phyloP scores from a whole-genome alignment of 805 yeast genomes.

The Teunomyces kruisii region DNA sequence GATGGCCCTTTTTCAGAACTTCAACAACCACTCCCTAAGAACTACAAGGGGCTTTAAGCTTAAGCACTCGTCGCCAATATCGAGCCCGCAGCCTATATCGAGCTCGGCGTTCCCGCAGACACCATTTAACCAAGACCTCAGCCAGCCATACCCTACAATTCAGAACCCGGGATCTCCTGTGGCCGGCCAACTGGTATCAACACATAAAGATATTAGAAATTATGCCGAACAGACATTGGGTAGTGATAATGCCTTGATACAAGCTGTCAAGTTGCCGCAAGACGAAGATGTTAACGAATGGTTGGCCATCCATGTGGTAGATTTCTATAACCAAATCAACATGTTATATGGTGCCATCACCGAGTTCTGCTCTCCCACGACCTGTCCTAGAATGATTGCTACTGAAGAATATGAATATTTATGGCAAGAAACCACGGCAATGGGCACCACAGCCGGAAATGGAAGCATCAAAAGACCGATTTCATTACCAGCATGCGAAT shows the following conservation, averaged over 20 bases:
- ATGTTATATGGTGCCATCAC: conserved; percentile 96
- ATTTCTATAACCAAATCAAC: conserved; percentile 92
- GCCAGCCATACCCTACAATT: conserved; percentile 32
- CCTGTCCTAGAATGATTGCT: conserved; percentile 97
- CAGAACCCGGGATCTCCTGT: conserved; percentile 12
- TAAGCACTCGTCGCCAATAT: conserved; percentile 39
- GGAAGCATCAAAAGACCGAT: conserved; percentile 60
- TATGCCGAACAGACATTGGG: conserved; percentile 96
- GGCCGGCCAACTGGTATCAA: conserved; percentile 35
- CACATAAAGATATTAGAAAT: conserved; percentile 73
- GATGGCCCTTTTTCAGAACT: conserved; percentile 44
- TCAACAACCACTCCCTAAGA: conserved; percentile 43
- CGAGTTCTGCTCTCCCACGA: conserved; percentile 90
- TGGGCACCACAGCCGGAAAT: conserved; percentile 37
- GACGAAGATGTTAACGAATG: conserved; percentile 93
- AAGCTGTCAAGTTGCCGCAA: conserved; percentile 89
- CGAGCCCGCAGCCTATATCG: conserved; percentile 39
- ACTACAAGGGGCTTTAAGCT: conserved; percentile 45
- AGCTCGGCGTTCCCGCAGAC: conserved; percentile 33
- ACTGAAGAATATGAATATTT: conserved; percentile 94
- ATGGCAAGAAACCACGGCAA: conserved; percentile 77
- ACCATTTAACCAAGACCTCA: conserved; percentile 16
- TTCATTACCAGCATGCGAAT: conserved; percentile 90
- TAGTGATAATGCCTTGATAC: conserved; percentile 83
- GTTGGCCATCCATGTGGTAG: conserved; percentile 97